Base-by-base conservation (phyloP, 176 grass and related monocot genomes). In the Lolium rigidum region DNA sequence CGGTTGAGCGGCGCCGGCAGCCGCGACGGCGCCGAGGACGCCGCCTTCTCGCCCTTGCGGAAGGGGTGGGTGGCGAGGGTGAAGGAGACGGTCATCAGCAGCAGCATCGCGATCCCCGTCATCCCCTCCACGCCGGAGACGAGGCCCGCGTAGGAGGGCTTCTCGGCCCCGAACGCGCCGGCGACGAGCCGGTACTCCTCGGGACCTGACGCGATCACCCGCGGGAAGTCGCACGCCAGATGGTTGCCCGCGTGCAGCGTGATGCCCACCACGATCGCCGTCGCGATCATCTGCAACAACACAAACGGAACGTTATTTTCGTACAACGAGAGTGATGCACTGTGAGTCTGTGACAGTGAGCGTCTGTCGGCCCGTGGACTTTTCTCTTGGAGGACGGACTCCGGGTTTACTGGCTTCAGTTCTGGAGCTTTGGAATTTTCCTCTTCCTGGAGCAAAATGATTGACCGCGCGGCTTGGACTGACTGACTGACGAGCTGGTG, bases 241-340 rank as follows among this genome's bases (percentile, higher is more conserved):
- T 99, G 97, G 90, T 95, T 99, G 48, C 97, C 97, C 9, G 97
- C 97, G 84, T 99, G 97, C 24, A 99, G 84, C 57, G 92, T 91
- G 79, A 94, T 96, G 7, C 88, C 97, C 1, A 94, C 81, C 88
- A 96, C 97, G 57, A 96, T 96, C 24, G 97, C 97, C 76, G 94
- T 96, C 80, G 97, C 97, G 47, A 99, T 99, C 90, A 95, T 91
- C 97, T 99, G 86, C 0, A 41, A n/a, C 2, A 25, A 10, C 8
- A 17, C 6, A 56, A 17, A 25, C 31, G 16, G 5, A 61, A 61
- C 22, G 4, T 24, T 60, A 59, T 58, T n/a, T 58, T 58, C 18
- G 54, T 35, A 35, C 31, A 35, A 35, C 31, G 31, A 35, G 31
- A 35, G 31, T 35, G 31, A 35, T 2, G 31, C 31, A 35, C 31